Evolutionary conservation across 225 moss, liverwort and hornwort species (phyloP).

Genomic region (Thuidium tamariscinum): DNA sequence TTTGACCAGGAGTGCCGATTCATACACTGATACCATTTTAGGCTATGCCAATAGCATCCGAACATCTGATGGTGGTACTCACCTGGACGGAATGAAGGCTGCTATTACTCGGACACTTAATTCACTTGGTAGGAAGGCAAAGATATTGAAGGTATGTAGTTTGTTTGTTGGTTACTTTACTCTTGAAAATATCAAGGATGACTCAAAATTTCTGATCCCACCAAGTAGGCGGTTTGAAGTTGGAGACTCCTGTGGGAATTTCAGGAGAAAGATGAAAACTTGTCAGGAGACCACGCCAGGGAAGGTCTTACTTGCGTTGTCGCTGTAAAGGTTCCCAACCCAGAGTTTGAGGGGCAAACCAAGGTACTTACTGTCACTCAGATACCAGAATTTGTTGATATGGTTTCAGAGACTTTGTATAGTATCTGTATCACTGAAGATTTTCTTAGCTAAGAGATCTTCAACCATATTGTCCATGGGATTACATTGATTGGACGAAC

Average conservation of each 20-base stretch:
- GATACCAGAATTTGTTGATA: background rate
- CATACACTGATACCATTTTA: constrained; percentile 86
- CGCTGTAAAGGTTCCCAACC: constrained; percentile 87
- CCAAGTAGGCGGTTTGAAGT: background rate
- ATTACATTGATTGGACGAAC: background rate
- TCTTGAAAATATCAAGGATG: background rate
- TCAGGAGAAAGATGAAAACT: constrained; percentile 96
- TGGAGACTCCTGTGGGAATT: background rate
- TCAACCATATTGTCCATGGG: background rate
- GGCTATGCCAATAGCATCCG: constrained; percentile 99
- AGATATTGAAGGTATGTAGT: constrained; percentile 62
- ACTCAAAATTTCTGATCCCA: background rate
- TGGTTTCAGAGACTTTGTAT: background rate
- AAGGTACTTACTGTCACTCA: constrained; percentile 40
- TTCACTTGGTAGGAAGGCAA: constrained; percentile 71
- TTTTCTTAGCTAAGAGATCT: background rate
- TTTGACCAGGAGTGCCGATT: constrained; percentile 73
- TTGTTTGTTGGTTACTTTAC: background rate
- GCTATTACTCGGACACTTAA: constrained; percentile 90
- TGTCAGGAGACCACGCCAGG: constrained; percentile 90
- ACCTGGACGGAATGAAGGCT: constrained; percentile 94
- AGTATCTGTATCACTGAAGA: background rate
- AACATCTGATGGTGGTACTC: constrained; percentile 97
- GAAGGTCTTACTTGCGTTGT: constrained; percentile 95
- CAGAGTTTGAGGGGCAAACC: constrained; percentile 98